Percentiles rank a stretch among this genome's conserved stretches.
Evolutionary conservation across 1,139 yeast genomes (phyloP).

Genomic region (Saccharomycopsis phalli): DNA sequence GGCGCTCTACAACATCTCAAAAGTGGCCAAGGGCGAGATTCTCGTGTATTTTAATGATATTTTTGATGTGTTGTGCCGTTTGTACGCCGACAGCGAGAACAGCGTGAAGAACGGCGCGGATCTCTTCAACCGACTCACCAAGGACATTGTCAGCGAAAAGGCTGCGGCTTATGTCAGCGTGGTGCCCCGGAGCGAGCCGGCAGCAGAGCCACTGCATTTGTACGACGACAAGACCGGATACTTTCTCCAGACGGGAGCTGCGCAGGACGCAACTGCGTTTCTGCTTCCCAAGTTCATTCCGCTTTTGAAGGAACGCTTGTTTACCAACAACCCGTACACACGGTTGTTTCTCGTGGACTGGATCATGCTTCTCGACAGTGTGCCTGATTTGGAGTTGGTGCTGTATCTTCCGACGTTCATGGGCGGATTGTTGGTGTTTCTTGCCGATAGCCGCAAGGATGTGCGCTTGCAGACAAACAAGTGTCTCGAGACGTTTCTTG

Average conservation of each 20-base stretch:
- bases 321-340: slow-evolving; percentile 87
- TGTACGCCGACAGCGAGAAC: slow-evolving; percentile 86
- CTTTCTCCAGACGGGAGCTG: slow-evolving; percentile 49
- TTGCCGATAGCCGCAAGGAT: slow-evolving; percentile 80
- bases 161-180: slow-evolving; percentile 88
- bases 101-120: slow-evolving; percentile 96
- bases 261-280: slow-evolving; percentile 69
- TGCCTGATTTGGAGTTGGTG: slow-evolving; percentile 84
- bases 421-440: slow-evolving; percentile 73
- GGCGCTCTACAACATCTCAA: slow-evolving; percentile 89
- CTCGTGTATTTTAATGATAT: slow-evolving; percentile 86
- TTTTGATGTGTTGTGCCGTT: slow-evolving; percentile 82
- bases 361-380: slow-evolving; percentile 83
- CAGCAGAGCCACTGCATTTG: slow-evolving; percentile 29
- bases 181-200: slow-evolving; percentile 38
- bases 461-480: slow-evolving; percentile 82
- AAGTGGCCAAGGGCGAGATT: slow-evolving; percentile 94
- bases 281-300: slow-evolving; percentile 87
- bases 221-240: slow-evolving; percentile 42
- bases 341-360: slow-evolving; percentile 87
- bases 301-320: slow-evolving; percentile 78
- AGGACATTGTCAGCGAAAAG: slow-evolving; percentile 93
- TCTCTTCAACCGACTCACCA: slow-evolving; percentile 77
- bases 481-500: slow-evolving; percentile 62
- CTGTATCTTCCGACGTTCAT: slow-evolving; percentile 83